Conservation (phyloP, 106 monocot genomes). For the Dendrobium chrysotoxum region DNA sequence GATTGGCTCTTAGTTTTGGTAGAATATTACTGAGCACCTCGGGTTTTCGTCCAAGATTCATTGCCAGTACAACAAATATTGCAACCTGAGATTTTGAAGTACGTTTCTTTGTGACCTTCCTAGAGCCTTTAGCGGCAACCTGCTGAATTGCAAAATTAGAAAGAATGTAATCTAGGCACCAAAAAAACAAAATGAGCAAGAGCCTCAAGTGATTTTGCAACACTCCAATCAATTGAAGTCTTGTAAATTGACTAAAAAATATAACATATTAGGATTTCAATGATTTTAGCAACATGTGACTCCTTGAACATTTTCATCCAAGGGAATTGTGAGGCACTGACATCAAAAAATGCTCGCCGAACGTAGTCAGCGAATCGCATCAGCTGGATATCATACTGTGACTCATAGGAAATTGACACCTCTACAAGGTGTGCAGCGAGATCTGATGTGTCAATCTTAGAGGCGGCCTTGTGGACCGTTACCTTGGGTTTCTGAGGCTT, state of each 20-base stretch:
- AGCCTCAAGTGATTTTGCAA: conserved; percentile 49
- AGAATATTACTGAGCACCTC: conserved; percentile 64
- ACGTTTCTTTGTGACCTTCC: conserved; percentile 41
- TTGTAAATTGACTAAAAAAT: conserved; percentile 60
- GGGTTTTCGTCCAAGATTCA: conserved; percentile 78
- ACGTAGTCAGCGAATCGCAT: conserved; percentile 94
- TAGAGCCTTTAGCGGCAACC: conserved; percentile 50
- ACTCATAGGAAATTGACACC: no score
- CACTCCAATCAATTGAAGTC: conserved; percentile 70
- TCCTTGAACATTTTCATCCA: conserved; percentile 93
- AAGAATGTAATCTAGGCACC: conserved; percentile 74
- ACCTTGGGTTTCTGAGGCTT: conserved; percentile 88
- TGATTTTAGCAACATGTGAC: conserved; percentile 60
- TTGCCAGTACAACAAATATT: conserved; percentile 77
- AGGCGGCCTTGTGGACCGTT: conserved; percentile 81
- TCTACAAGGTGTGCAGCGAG: no score
- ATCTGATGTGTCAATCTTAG: conserved; percentile 66
- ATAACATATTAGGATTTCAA: conserved; percentile 64
- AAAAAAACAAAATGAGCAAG: conserved; percentile 60
- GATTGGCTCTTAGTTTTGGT: conserved; percentile 57
- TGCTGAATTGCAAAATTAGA: conserved; percentile 50
- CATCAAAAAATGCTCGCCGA: conserved; percentile 51
- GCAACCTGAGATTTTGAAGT: conserved; percentile 84
- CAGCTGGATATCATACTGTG: conserved; percentile 81
- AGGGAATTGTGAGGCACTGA: conserved; percentile 66